Evolutionary conservation across 495 filamentous ascomycete species (phyloP).

Genomic region (Astrothelium macrocarpum): DNA sequence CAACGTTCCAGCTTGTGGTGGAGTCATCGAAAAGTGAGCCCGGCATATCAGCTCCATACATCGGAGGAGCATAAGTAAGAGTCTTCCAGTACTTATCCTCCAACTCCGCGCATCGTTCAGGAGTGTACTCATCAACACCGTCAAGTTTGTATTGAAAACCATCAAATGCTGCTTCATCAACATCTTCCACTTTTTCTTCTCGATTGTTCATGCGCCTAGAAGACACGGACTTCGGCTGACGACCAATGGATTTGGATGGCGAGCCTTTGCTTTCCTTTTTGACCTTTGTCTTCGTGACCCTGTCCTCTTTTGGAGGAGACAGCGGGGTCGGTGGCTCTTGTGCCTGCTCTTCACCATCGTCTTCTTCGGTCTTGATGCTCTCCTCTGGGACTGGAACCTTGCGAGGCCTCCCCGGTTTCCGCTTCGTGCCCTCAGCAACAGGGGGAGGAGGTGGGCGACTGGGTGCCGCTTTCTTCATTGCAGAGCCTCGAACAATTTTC

Average conservation of each 20-base stretch:
- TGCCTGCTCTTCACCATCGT: neutral
- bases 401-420: constrained; percentile 21
- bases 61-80: constrained; percentile 81
- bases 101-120: constrained; percentile 84
- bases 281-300: constrained; percentile 13
- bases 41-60: constrained; percentile 95
- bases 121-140: constrained; percentile 71
- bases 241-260: constrained; percentile 21
- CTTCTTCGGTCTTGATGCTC: neutral
- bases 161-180: constrained; percentile 81
- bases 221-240: constrained; percentile 48
- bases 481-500: constrained; percentile 35
- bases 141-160: constrained; percentile 81
- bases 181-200: constrained; percentile 56
- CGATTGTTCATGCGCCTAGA: constrained; percentile 73
- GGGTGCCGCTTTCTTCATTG: constrained; percentile 4
- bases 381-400: constrained; percentile 5
- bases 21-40: constrained; percentile 90
- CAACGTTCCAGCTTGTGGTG: constrained; percentile 83
- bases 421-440: neutral
- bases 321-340: constrained; percentile 18
- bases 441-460: neutral
- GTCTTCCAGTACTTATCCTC: constrained; percentile 94
- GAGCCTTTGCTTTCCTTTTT: constrained; percentile 18
- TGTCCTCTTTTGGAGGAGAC: constrained; percentile 14